Evolutionary conservation across 768 basidiomycete species (phyloP).

Genomic region (Dendrothele bispora): DNA sequence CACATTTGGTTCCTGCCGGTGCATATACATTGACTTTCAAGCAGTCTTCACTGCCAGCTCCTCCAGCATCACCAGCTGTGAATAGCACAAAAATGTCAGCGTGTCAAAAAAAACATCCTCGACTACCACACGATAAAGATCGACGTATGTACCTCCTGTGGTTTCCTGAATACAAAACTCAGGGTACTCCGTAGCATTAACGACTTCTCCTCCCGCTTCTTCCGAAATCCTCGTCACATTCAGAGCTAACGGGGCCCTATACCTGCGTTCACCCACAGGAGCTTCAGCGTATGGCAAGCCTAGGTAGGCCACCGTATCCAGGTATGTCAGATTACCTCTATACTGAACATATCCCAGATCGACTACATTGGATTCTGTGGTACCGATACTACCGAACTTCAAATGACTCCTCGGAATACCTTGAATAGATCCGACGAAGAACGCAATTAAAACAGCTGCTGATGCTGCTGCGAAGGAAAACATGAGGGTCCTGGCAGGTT

Average conservation of each 20-base stretch:
- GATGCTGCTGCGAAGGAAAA: too few relatives aligned
- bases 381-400: too few relatives aligned
- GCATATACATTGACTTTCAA: constrained; percentile 67
- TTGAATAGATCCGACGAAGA: too few relatives aligned
- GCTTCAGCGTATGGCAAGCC: constrained; percentile 62
- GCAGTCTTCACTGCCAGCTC: constrained; percentile 67
- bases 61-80: constrained; percentile 58
- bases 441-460: too few relatives aligned
- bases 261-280: constrained; percentile 51
- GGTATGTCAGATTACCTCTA: constrained; percentile 49
- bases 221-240: constrained; percentile 42
- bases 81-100: too few relatives aligned
- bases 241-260: constrained; percentile 53
- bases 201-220: constrained; percentile 33
- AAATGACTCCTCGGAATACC: too few relatives aligned
- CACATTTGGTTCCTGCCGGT: constrained; percentile 44
- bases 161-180: constrained; percentile 62
- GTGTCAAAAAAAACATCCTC: neutral
- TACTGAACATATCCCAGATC: constrained; percentile 62
- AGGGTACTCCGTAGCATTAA: constrained; percentile 55
- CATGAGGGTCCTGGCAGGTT: too few relatives aligned
- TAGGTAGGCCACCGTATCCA: constrained; percentile 56
- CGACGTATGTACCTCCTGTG: constrained; percentile 42
- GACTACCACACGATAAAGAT: neutral
- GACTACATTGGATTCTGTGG: too few relatives aligned